phyloP scores from a whole-genome alignment of 2,329 filamentous ascomycete genomes.

The Fusarium praegraminearum region DNA sequence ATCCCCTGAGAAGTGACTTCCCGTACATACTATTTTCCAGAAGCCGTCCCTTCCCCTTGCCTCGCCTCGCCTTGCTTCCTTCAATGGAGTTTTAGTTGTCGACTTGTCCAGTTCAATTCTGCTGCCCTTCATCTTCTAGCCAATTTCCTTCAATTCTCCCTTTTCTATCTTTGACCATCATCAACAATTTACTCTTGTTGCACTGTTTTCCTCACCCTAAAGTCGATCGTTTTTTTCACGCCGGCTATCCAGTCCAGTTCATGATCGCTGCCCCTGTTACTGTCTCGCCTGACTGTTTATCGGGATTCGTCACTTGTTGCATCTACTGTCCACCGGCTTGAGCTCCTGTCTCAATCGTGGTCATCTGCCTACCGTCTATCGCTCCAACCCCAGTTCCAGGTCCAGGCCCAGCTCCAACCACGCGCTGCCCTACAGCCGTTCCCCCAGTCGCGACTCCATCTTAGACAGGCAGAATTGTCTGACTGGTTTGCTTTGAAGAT shows the following conservation, averaged over 20 bases:
- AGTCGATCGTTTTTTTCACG: conserved; percentile 43
- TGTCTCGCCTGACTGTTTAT: conserved; percentile 40
- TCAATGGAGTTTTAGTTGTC: conserved; percentile 34
- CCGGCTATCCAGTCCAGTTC: conserved; percentile 14
- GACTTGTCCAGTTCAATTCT: conserved; percentile 35
- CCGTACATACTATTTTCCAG: conserved; percentile 43
- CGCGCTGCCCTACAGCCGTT: conserved; percentile 39
- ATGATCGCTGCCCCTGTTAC: conserved; percentile 25
- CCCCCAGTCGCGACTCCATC: conserved; percentile 31
- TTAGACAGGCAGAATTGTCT: conserved; percentile 12
- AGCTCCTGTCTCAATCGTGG: conserved; percentile 41
- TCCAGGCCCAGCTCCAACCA: conserved; percentile 19
- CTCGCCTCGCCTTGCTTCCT: conserved; percentile 19
- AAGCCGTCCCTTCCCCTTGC: conserved; percentile 19
- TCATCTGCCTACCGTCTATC: conserved; percentile 35
- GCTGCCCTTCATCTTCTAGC: conserved; percentile 23
- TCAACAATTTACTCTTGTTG: conserved; percentile 9
- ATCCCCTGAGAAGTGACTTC: conserved; percentile 33
- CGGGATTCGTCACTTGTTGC: conserved; percentile 34
- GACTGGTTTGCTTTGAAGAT: conserved; percentile 22
- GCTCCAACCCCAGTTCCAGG: conserved; percentile 31
- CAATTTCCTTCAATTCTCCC: conserved; percentile 12
- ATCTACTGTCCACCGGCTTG: conserved; percentile 21
- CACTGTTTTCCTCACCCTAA: conserved; percentile 27
- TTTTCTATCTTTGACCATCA: conserved; percentile 24